phyloP scores from a whole-genome alignment of 2,329 filamentous ascomycete genomes.

The Cytospora chrysosperma region DNA sequence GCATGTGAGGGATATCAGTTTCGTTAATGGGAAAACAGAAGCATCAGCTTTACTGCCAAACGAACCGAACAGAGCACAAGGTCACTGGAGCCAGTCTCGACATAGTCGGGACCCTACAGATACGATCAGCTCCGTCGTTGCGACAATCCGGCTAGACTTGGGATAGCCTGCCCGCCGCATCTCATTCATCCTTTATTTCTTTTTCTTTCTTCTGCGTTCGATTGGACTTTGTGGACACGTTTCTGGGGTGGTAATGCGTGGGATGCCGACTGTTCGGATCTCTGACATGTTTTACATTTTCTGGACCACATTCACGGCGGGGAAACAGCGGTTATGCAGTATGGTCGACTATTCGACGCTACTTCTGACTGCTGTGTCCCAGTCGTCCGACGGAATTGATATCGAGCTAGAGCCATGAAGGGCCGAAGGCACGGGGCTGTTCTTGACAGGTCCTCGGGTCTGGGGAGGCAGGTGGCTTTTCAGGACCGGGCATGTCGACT shows the following conservation, averaged over 20 bases:
- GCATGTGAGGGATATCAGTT: constrained; percentile 24
- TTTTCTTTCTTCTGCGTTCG: constrained; percentile 27
- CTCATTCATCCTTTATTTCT: constrained; percentile 25
- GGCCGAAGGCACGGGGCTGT: neutral
- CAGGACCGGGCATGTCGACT: neutral
- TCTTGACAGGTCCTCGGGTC: neutral
- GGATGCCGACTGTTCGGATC: constrained; percentile 20
- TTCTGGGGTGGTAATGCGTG: constrained; percentile 38
- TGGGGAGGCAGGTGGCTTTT: neutral
- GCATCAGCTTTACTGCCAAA: constrained; percentile 12
- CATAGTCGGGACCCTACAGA: constrained; percentile 18
- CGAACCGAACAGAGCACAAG: constrained; percentile 21
- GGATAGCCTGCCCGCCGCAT: constrained; percentile 8
- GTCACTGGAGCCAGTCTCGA: constrained; percentile 6
- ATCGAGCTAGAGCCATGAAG: neutral
- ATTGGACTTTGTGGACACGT: constrained; percentile 34
- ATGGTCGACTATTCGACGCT: neutral
- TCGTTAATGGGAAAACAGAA: constrained; percentile 20
- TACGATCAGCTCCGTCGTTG: constrained; percentile 31
- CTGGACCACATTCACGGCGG: neutral
- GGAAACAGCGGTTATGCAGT: neutral
- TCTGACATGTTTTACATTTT: neutral
- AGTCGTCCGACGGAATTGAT: neutral
- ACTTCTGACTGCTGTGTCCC: neutral
- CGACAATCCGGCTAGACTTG: constrained; percentile 32